phyloP scores from a whole-genome alignment of 192 early-diverging fungal species.

The Dissophora ornata region DNA sequence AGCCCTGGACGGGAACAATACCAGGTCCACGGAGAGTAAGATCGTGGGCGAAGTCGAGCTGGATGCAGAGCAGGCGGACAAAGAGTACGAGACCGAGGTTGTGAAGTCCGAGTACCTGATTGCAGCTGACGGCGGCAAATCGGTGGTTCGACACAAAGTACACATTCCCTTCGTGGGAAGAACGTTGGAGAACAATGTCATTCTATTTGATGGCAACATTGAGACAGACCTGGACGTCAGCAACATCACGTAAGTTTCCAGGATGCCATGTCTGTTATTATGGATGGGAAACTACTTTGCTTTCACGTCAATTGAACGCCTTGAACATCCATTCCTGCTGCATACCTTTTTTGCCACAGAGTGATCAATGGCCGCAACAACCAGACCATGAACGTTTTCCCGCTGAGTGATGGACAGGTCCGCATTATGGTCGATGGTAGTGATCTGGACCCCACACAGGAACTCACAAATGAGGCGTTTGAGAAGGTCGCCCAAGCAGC shows the following conservation, averaged over 20 bases:
- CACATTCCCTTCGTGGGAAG: slow-evolving; percentile 30
- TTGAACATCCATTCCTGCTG: too few relatives aligned
- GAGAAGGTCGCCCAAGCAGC: slow-evolving; percentile 22
- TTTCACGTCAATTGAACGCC: too few relatives aligned
- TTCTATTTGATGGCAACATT: slow-evolving; percentile 37
- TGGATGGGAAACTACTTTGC: too few relatives aligned
- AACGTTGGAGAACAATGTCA: slow-evolving; percentile 34
- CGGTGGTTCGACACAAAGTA: slow-evolving; percentile 49
- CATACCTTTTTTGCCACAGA: too few relatives aligned
- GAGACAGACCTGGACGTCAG: slow-evolving; percentile 24
- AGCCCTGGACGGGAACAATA: slow-evolving; percentile 35
- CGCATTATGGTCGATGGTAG: slow-evolving; percentile 44
- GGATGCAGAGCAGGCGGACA: slow-evolving; percentile 26
- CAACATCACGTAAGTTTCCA: slow-evolving; percentile 35
- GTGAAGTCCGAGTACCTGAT: slow-evolving; percentile 40
- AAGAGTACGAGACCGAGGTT: slow-evolving; percentile 23
- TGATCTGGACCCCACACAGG: slow-evolving; percentile 12
- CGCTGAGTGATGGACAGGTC: slow-evolving; percentile 24
- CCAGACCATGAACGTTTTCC: slow-evolving; percentile 44
- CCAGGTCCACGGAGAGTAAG: slow-evolving; percentile 15
- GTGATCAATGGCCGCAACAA: slow-evolving; percentile 40
- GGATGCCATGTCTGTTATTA: background rate
- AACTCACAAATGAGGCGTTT: slow-evolving; percentile 19
- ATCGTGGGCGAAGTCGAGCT: slow-evolving; percentile 34
- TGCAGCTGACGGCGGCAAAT: slow-evolving; percentile 47